A percentile compares a stretch with the other conserved stretches of the same genome.
Conservation (phyloP, 208 protist genomes). For the Leishmania martiniquensis region DNA sequence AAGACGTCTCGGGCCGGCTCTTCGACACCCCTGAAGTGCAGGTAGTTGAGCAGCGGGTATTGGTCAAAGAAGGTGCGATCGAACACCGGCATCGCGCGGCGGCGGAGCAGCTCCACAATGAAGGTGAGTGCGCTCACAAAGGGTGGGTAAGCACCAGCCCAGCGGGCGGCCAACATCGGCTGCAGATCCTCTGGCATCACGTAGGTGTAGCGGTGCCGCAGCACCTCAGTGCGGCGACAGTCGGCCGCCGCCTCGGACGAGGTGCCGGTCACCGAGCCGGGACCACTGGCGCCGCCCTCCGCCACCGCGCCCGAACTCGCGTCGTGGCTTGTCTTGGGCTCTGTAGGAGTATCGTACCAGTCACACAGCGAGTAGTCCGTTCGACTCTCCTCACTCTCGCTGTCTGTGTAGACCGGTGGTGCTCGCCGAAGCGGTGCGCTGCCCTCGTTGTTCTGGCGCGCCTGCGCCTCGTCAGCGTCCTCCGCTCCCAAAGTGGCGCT, state of each 20-base stretch:
- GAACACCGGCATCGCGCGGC: slow-evolving; percentile 71
- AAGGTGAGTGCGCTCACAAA: slow-evolving; percentile 55
- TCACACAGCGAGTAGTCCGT: slow-evolving; percentile 15
- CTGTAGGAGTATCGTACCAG: slow-evolving; percentile 8
- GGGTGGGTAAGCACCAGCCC: slow-evolving; percentile 54
- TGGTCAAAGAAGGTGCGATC: slow-evolving; percentile 56
- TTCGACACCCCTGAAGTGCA: slow-evolving; percentile 49
- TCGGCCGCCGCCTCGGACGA: slow-evolving; percentile 1
- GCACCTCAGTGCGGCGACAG: slow-evolving; percentile 6
- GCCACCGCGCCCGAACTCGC: not conserved
- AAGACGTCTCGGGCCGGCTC: slow-evolving; percentile 65
- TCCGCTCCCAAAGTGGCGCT: not conserved
- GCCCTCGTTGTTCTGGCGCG: not conserved
- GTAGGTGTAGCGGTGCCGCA: slow-evolving; percentile 22
- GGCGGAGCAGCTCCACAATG: slow-evolving; percentile 77
- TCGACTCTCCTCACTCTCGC: slow-evolving; percentile 7
- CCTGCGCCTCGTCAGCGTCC: not conserved
- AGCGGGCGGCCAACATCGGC: slow-evolving; percentile 40
- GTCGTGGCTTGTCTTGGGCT: not conserved
- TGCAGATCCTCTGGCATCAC: slow-evolving; percentile 50
- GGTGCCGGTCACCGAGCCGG: not conserved
- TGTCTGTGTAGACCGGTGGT: not conserved
- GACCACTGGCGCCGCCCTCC: not conserved
- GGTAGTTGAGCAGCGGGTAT: slow-evolving; percentile 68
- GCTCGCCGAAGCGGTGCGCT: not conserved